Conservation (phyloP, 2,329 filamentous ascomycete species). For the Juglanconis oblonga region DNA sequence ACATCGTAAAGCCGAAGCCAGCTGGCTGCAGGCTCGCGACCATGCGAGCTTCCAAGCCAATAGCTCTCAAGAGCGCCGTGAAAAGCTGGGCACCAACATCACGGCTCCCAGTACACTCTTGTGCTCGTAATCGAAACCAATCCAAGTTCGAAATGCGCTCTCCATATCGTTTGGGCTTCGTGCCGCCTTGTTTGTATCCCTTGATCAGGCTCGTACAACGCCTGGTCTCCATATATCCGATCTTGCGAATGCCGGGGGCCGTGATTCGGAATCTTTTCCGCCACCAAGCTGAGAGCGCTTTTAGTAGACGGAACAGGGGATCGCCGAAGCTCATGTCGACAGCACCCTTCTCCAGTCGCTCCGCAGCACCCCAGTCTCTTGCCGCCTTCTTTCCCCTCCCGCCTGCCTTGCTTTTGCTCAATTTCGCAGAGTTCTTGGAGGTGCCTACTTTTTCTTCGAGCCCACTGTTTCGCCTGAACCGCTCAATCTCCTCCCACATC, state of each 20-base stretch:
- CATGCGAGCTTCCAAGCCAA: constrained; percentile 80
- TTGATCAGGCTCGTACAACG: constrained; percentile 71
- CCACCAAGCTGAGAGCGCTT: constrained; percentile 81
- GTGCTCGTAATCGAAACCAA: constrained; percentile 67
- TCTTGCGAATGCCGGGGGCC: constrained; percentile 79
- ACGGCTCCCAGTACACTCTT: constrained; percentile 72
- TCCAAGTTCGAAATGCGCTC: constrained; percentile 68
- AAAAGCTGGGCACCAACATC: constrained; percentile 90
- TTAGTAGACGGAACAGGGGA: constrained; percentile 73
- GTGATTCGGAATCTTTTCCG: constrained; percentile 76
- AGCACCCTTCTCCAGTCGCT: constrained; percentile 64
- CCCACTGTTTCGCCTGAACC: constrained; percentile 69
- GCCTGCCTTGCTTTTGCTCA: constrained; percentile 28
- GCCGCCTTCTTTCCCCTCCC: constrained; percentile 37
- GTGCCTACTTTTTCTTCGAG: constrained; percentile 34
- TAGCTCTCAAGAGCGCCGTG: constrained; percentile 74
- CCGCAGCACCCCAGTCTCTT: constrained; percentile 74
- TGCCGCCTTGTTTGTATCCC: constrained; percentile 61
- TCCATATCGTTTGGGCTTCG: constrained; percentile 66
- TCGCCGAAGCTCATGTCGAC: constrained; percentile 81
- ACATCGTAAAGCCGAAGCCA: constrained; percentile 87
- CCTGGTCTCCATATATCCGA: constrained; percentile 80
- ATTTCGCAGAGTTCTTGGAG: constrained; percentile 34
- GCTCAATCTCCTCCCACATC: constrained; percentile 70
- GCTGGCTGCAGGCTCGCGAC: constrained; percentile 81